Conservation (phyloP, 352 stramenopile genomes). For the Proteromonas lacertae region DNA sequence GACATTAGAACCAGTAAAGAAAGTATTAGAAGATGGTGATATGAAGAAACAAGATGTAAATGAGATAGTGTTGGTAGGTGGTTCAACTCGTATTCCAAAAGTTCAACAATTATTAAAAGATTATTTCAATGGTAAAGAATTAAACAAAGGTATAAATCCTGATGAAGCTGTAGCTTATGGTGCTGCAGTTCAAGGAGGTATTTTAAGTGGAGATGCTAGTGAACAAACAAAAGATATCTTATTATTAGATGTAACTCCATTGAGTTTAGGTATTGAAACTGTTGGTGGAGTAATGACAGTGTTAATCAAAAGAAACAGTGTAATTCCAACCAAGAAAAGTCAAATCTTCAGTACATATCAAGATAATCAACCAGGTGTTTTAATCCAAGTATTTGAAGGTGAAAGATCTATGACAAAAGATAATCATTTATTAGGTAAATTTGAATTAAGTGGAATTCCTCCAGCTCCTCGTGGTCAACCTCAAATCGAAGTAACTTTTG, state of each 20-base stretch:
- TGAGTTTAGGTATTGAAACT: slow-evolving; percentile 89
- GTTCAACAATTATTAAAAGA: slow-evolving; percentile 81
- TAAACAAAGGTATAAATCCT: too few relatives aligned
- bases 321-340: slow-evolving; percentile 88
- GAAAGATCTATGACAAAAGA: too few relatives aligned
- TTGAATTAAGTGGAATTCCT: slow-evolving; percentile 85
- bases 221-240: slow-evolving; percentile 66
- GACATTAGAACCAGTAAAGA: slow-evolving; percentile 64
- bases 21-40: slow-evolving; percentile 71
- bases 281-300: slow-evolving; percentile 93
- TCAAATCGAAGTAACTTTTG: slow-evolving; percentile 95
- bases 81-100: slow-evolving; percentile 81
- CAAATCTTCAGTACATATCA: slow-evolving; percentile 93
- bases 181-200: slow-evolving; percentile 72
- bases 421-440: slow-evolving; percentile 94
- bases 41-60: slow-evolving; percentile 82
- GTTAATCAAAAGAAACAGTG: slow-evolving; percentile 86
- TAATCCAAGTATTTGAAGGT: too few relatives aligned
- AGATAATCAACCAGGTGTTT: slow-evolving; percentile 76
- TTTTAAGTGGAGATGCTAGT: slow-evolving; percentile 58
- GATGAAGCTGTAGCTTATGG: too few relatives aligned
- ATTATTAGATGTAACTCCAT: too few relatives aligned
- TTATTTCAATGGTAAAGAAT: too few relatives aligned
- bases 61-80: slow-evolving; percentile 92
- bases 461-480: slow-evolving; percentile 80